These are phyloP conservation scores for Debaryomycetaceae sp. DNA, from an alignment of 1,139 yeast species.

Conservation along the genomic window DNA sequence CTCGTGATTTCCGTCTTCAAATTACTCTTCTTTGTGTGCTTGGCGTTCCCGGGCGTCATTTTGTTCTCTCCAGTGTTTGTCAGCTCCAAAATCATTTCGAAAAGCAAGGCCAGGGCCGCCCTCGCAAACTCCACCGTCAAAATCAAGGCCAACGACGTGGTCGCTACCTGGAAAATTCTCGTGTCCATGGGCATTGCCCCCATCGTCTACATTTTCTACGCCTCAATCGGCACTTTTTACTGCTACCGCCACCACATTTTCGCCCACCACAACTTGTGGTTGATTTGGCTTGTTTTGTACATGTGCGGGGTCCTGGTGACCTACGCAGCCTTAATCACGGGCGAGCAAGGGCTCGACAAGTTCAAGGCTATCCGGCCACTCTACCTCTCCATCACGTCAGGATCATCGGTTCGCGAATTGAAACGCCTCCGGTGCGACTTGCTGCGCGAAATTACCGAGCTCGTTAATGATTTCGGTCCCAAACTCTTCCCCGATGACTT, in stretches of 20 bases:
- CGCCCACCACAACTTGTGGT: constrained; percentile 9
- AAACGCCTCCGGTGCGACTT: constrained; percentile 30
- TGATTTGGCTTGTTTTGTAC: constrained; percentile 40
- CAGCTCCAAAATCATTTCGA: constrained; percentile 23
- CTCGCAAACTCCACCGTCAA: constrained; percentile 33
- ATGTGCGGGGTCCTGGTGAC: constrained; percentile 59
- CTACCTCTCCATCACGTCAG: constrained; percentile 57
- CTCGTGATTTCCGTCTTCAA: constrained; percentile 20
- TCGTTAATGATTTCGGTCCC: constrained; percentile 36
- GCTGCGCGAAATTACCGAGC: constrained; percentile 31
- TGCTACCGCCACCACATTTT: constrained; percentile 18
- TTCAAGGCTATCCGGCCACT: constrained; percentile 76
- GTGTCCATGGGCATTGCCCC: constrained; percentile 89
- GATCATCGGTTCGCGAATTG: constrained; percentile 46
- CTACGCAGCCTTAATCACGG: constrained; percentile 78
- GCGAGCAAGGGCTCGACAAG: constrained; percentile 88
- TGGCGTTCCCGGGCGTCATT: constrained; percentile 33
- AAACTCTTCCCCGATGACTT: constrained; percentile 36
- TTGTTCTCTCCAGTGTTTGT: constrained; percentile 36
- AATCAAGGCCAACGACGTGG: constrained; percentile 34
- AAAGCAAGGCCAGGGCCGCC: constrained; percentile 28
- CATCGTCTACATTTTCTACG: constrained; percentile 67
- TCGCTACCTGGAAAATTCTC: constrained; percentile 68
- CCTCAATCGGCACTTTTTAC: constrained; percentile 51
- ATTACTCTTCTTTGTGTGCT: constrained; percentile 22